Evolutionary conservation across 768 basidiomycete species (phyloP), one percentile per base, ranked within the genome.

Genomic region (Rubroboletus pulcherrimus): DNA sequence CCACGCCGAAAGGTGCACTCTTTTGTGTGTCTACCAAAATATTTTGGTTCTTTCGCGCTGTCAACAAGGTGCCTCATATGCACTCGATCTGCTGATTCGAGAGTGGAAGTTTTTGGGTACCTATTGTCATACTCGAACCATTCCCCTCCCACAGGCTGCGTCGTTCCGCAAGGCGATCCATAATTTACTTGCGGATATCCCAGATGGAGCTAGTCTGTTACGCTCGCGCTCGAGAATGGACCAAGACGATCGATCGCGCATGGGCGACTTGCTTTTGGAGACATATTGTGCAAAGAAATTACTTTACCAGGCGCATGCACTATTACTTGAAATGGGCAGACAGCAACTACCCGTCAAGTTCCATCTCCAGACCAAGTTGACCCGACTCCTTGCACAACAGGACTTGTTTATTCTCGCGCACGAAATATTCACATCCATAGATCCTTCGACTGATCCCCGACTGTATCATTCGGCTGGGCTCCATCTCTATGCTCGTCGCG

Each of bases 401-500:
- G 62, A 74, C 53, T 39, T 66, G 17, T 77, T 77, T 57, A 66
- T 68, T 40, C 64, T 71, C 1, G 85, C 84, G 11, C 77, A 78
- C 51, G 64, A 68, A 29, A 61, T 82, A 24, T 83, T 75, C 60
- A 35, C 68, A 19, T 59, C 71, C 7, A 49, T 81, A 41, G 55
- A 63, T 31, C 56, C 65, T 30, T 60, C 46, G 7, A 52, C 51
- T 40, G 45, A 59, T 17, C 57, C 67, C 26, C 63, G 35, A 41
- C 30, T 55, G 15, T 63, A 70, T 39, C 68, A 74, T 53, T 74
- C 72, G 40, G 74, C 77, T 0, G 84, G 80, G n/a, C 71, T 88
- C 6, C 73, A 77, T 64, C 68, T 87, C 17, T 74, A 74, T 62
- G 75, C 84, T 7, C 77, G 76, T 29, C 75, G 80, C 53, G 87